Conservation (phyloP, 495 filamentous ascomycete species). For the Lepidopterella palustris region DNA sequence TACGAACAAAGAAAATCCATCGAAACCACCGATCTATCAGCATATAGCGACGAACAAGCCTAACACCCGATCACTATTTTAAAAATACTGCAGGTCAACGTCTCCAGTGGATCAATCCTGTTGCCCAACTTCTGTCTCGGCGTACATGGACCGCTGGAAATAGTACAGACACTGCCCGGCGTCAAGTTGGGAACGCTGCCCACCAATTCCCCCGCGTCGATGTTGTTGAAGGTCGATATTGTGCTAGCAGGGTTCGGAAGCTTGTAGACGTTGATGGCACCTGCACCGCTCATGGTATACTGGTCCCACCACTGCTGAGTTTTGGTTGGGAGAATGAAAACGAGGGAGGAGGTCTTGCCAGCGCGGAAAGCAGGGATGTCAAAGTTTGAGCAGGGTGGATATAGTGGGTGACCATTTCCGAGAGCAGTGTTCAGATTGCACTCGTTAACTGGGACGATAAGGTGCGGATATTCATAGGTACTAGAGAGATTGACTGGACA, state of each 20-base stretch:
- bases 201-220: not conserved
- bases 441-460: slow-evolving; percentile 60
- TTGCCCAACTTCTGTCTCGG: not conserved
- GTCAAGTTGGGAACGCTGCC: not conserved
- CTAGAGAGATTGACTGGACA: slow-evolving; percentile 48
- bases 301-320: slow-evolving; percentile 6
- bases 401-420: slow-evolving; percentile 48
- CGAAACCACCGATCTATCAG: too few species aligned
- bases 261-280: not conserved
- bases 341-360: slow-evolving; percentile 55
- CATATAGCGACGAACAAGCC: not conserved
- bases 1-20: too few species aligned
- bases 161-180: not conserved
- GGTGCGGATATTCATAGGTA: slow-evolving; percentile 54
- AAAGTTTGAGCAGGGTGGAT: slow-evolving; percentile 64
- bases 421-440: slow-evolving; percentile 44
- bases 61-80: not conserved
- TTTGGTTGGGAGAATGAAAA: slow-evolving; percentile 58
- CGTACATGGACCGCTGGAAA: not conserved
- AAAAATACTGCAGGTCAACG: not conserved
- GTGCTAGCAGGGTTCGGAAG: not conserved
- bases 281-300: not conserved
- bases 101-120: not conserved
- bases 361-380: slow-evolving; percentile 50
- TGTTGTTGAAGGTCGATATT: not conserved